phyloP scores from a whole-genome alignment of 257 asterid species.

The Scutellaria barbata region DNA sequence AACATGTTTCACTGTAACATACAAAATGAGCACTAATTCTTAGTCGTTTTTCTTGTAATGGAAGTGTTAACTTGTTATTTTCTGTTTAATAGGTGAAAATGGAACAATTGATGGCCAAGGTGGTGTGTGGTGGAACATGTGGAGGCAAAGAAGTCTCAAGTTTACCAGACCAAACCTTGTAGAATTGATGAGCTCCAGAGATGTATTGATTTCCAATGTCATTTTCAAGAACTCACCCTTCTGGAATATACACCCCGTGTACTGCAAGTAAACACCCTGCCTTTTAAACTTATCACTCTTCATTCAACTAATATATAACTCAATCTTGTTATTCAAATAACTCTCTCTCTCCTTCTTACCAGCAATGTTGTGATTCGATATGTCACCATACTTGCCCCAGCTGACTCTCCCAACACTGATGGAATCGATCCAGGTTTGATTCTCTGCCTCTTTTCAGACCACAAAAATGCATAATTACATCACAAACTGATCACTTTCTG shows the following conservation, averaged over 20 bases:
- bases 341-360: constrained; percentile 30
- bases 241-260: constrained; percentile 98
- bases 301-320: no score
- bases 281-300: neutral
- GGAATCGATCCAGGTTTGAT: constrained; percentile 92
- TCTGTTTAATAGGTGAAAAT: constrained; percentile 67
- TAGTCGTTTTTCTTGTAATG: neutral
- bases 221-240: constrained; percentile 91
- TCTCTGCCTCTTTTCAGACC: neutral
- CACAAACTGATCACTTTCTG: constrained; percentile 1
- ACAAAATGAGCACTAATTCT: neutral
- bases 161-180: constrained; percentile 86
- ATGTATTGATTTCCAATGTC: constrained; percentile 72
- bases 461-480: neutral
- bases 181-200: constrained; percentile 81
- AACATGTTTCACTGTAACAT: no score
- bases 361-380: constrained; percentile 82
- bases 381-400: constrained; percentile 92
- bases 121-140: constrained; percentile 94
- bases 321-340: neutral
- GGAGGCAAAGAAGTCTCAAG: constrained; percentile 82
- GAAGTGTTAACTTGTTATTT: neutral
- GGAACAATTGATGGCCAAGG: constrained; percentile 99
- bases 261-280: constrained; percentile 70
- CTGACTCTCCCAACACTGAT: constrained; percentile 96